Percentiles rank a stretch among this genome's conserved stretches.
These are phyloP conservation scores for Tylopilus subfusipes DNA, from an alignment of 768 basidiomycete species.

Conservation along the genomic window DNA sequence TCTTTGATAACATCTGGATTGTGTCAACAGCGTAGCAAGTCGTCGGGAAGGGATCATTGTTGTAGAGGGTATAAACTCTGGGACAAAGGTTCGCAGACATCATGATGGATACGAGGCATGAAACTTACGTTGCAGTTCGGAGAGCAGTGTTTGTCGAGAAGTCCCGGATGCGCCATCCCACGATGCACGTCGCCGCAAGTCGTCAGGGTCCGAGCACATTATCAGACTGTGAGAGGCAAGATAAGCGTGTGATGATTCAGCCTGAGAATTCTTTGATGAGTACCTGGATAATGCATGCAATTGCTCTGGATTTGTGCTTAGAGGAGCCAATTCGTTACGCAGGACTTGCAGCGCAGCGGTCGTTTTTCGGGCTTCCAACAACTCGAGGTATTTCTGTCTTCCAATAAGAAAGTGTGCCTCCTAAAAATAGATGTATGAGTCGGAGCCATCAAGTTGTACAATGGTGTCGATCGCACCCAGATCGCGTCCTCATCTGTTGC, in stretches of 20 bases:
- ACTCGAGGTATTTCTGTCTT: constrained; percentile 94
- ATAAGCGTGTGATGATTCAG: constrained; percentile 15
- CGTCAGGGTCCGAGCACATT: constrained; percentile 87
- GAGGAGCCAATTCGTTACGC: constrained; percentile 82
- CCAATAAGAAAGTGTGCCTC: constrained; percentile 84
- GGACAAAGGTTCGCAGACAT: neutral
- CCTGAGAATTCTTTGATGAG: constrained; percentile 19
- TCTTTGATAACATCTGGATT: constrained; percentile 79
- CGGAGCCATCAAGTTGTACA: constrained; percentile 12
- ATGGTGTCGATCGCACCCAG: constrained; percentile 48
- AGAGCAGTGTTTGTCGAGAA: constrained; percentile 74
- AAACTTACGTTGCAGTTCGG: constrained; percentile 73
- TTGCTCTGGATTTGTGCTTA: constrained; percentile 74
- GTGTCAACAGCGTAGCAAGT: constrained; percentile 78
- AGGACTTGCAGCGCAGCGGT: constrained; percentile 82
- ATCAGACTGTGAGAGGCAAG: constrained; percentile 55
- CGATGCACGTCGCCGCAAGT: constrained; percentile 71
- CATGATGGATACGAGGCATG: neutral
- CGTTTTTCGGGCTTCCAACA: constrained; percentile 76
- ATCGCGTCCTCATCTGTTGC: constrained; percentile 64
- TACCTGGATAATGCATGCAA: constrained; percentile 88
- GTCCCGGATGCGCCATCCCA: constrained; percentile 89
- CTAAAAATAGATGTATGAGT: constrained; percentile 37
- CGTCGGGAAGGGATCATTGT: constrained; percentile 92
- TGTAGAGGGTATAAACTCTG: constrained; percentile 86